phyloP scores from a whole-genome alignment of 179 eudicot genomes.

The Camellia oleifera region DNA sequence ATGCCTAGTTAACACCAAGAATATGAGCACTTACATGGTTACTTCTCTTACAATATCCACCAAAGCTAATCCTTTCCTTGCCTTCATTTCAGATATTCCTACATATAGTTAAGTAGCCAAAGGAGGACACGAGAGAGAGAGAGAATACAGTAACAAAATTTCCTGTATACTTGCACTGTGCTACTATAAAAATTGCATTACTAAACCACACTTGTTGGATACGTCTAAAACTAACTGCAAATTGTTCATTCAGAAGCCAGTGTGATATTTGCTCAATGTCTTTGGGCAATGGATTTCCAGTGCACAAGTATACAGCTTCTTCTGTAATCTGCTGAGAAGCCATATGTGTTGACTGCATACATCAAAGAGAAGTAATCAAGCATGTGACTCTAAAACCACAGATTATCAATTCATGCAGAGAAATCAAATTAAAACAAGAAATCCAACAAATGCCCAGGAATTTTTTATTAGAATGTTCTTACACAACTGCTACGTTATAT shows the following conservation, averaged over 20 bases:
- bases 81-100: constrained; percentile 83
- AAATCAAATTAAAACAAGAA: neutral
- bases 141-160: no score
- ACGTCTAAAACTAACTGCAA: constrained; percentile 63
- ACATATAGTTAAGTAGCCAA: constrained; percentile 34
- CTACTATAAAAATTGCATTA: constrained; percentile 4
- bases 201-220: constrained; percentile 31
- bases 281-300: constrained; percentile 94
- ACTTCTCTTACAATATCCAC: constrained; percentile 95
- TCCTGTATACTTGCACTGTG: neutral
- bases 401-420: neutral
- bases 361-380: neutral
- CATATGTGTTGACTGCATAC: constrained; percentile 94
- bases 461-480: neutral
- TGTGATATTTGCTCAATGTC: constrained; percentile 89
- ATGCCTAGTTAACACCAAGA: neutral
- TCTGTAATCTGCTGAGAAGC: constrained; percentile 85
- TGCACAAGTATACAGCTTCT: constrained; percentile 95
- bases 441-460: neutral
- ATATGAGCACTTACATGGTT: constrained; percentile 64
- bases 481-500: neutral
- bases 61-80: constrained; percentile 89
- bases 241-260: constrained; percentile 91
- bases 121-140: neutral
- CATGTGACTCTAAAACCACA: neutral